These are phyloP conservation scores for Kodamaea sp. DNA, from an alignment of 1,139 yeast species.

Conservation along the genomic window DNA sequence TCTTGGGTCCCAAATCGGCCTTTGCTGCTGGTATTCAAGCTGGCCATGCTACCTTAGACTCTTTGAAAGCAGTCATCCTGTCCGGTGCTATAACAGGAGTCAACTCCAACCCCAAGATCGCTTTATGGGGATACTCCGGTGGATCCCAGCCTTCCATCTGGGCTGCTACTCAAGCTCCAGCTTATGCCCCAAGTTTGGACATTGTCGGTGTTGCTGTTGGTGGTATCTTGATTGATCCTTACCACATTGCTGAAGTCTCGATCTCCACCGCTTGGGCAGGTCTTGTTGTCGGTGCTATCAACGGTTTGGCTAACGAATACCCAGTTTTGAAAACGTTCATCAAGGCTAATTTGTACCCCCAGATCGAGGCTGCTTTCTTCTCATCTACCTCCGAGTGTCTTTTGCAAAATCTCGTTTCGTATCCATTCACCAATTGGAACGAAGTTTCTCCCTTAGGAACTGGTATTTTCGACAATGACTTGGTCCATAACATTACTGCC, in stretches of 20 bases:
- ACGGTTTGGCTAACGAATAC: slow-evolving; percentile 20
- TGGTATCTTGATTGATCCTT: slow-evolving; percentile 24
- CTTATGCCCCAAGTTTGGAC: slow-evolving; percentile 22
- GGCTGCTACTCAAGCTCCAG: slow-evolving; percentile 21
- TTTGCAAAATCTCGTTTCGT: not conserved
- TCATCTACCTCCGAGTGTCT: not conserved
- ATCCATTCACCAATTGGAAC: not conserved
- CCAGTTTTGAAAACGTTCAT: slow-evolving; percentile 13
- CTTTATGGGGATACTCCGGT: slow-evolving; percentile 22
- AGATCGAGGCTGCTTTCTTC: not conserved
- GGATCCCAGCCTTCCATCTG: slow-evolving; percentile 21
- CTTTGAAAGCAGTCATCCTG: slow-evolving; percentile 22
- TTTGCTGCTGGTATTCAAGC: slow-evolving; percentile 32
- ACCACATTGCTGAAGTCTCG: slow-evolving; percentile 23
- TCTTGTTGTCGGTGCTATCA: not conserved
- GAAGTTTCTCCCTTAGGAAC: not conserved
- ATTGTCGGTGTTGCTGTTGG: slow-evolving; percentile 19
- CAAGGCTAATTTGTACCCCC: not conserved
- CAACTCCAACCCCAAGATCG: slow-evolving; percentile 15
- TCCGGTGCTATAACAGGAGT: slow-evolving; percentile 15
- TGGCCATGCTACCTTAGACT: slow-evolving; percentile 30
- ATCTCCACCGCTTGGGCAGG: not conserved
- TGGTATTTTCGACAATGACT: not conserved
- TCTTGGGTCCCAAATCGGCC: slow-evolving; percentile 27
- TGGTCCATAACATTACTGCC: not conserved